Percentiles rank a stretch among this genome's conserved stretches.
Conservation (phyloP, 2,329 filamentous ascomycete genomes). For the Cryphonectria carpinicola region DNA sequence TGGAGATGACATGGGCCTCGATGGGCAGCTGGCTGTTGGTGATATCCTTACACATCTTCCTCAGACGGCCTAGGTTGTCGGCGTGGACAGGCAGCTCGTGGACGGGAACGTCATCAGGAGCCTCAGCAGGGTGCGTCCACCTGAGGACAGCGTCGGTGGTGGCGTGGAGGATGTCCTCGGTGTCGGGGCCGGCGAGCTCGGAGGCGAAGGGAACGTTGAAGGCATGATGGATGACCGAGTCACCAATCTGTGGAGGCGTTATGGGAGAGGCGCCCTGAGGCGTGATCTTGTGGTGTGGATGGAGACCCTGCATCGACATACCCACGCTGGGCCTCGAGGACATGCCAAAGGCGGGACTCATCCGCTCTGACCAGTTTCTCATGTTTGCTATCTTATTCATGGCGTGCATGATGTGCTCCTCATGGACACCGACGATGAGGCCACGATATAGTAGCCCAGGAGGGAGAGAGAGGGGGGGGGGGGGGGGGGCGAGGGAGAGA, state of each 20-base stretch:
- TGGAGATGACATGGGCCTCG: constrained; percentile 82
- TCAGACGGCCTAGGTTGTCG: constrained; percentile 80
- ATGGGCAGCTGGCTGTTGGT: constrained; percentile 72
- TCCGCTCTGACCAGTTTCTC: constrained; percentile 73
- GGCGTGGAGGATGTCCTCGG: constrained; percentile 92
- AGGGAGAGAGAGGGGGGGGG: constrained; percentile 28
- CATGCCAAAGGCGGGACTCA: constrained; percentile 70
- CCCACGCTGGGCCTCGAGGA: constrained; percentile 59
- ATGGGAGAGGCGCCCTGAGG: constrained; percentile 57
- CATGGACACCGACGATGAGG: constrained; percentile 26
- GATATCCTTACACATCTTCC: constrained; percentile 80
- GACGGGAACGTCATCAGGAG: constrained; percentile 80
- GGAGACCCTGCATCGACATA: constrained; percentile 59
- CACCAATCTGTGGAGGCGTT: constrained; percentile 71
- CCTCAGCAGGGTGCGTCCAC: constrained; percentile 92
- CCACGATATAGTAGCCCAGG: constrained; percentile 26
- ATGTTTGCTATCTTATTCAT: constrained; percentile 76
- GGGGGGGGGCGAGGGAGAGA: no score
- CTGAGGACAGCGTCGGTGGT: constrained; percentile 84
- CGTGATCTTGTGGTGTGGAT: constrained; percentile 61
- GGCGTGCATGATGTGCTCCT: constrained; percentile 41
- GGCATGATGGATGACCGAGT: constrained; percentile 84
- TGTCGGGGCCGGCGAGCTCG: constrained; percentile 87
- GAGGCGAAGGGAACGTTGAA: constrained; percentile 98
- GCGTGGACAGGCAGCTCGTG: constrained; percentile 91